Conservation (phyloP, 305 asterid species). For the Plantago rigida region DNA sequence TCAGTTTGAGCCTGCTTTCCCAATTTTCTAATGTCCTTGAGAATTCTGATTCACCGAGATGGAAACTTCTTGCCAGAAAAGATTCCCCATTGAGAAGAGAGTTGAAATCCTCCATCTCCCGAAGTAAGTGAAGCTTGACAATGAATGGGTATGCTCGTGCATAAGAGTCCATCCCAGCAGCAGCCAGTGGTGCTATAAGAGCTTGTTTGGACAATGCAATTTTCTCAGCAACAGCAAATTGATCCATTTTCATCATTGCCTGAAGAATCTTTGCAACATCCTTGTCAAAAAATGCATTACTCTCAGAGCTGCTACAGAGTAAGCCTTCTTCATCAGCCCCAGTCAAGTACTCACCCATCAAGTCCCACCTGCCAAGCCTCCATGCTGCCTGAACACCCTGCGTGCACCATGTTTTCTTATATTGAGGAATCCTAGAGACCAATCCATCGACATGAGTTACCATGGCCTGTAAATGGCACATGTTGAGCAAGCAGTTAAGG, state of each 20-base stretch:
- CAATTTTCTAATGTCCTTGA: slow-evolving; percentile 57
- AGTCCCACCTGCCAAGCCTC: slow-evolving; percentile 99
- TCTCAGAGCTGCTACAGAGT: slow-evolving; percentile 85
- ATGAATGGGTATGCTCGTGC: slow-evolving; percentile 91
- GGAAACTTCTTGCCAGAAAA: slow-evolving; percentile 52
- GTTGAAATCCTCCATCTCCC: slow-evolving; percentile 85
- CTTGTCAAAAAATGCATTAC: slow-evolving; percentile 88
- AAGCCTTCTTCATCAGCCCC: slow-evolving; percentile 86
- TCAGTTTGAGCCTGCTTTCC: slow-evolving; percentile 85
- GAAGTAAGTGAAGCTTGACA: slow-evolving; percentile 93
- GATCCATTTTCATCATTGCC: slow-evolving; percentile 79
- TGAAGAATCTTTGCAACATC: slow-evolving; percentile 92
- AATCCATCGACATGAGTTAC: slow-evolving; percentile 96
- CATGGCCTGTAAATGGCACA: slow-evolving; percentile 91
- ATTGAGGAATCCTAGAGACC: slow-evolving; percentile 64
- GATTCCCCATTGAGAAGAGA: slow-evolving; percentile 77
- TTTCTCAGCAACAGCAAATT: slow-evolving; percentile 61
- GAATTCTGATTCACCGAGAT: slow-evolving; percentile 53
- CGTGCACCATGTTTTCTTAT: slow-evolving; percentile 89
- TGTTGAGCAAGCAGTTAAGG: slow-evolving; percentile 85
- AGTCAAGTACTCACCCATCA: slow-evolving; percentile 80
- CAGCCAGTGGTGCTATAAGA: slow-evolving; percentile 97
- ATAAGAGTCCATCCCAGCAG: slow-evolving; percentile 99
- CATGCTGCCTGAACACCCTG: slow-evolving; percentile 99
- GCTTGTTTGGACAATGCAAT: slow-evolving; percentile 81